These are phyloP conservation scores for Aspergillus fructus DNA, from an alignment of 2,329 filamentous ascomycete species.

Conservation along the genomic window DNA sequence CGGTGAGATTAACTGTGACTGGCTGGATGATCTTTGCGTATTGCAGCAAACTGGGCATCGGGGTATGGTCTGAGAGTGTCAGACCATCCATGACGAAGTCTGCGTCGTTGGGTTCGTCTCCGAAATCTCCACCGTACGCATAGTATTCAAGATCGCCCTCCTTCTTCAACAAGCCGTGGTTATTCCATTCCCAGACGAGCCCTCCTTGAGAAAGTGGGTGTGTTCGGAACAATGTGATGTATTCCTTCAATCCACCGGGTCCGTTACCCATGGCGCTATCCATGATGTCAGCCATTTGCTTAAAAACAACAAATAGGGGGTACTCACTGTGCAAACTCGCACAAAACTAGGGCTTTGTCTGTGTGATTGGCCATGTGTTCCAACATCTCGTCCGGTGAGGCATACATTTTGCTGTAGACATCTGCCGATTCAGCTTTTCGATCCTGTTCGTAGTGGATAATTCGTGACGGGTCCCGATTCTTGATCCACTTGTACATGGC, in stretches of 20 bases:
- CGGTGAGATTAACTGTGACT: slow-evolving; percentile 44
- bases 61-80: slow-evolving; percentile 49
- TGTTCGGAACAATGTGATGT: slow-evolving; percentile 62
- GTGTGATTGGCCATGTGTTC: slow-evolving; percentile 36
- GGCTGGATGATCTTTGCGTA: slow-evolving; percentile 60
- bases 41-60: slow-evolving; percentile 58
- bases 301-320: neutral
- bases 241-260: slow-evolving; percentile 68
- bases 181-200: slow-evolving; percentile 67
- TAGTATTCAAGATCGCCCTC: slow-evolving; percentile 42
- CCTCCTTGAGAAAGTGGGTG: slow-evolving; percentile 65
- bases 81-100: slow-evolving; percentile 65
- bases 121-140: slow-evolving; percentile 64
- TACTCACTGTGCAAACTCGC: slow-evolving; percentile 49
- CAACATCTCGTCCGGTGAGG: slow-evolving; percentile 53
- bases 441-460: slow-evolving; percentile 68
- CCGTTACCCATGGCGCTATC: slow-evolving; percentile 69
- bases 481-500: slow-evolving; percentile 67
- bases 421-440: slow-evolving; percentile 60
- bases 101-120: slow-evolving; percentile 59
- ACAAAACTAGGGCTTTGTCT: slow-evolving; percentile 41
- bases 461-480: slow-evolving; percentile 55
- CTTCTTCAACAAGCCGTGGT: slow-evolving; percentile 55
- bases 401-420: slow-evolving; percentile 69
- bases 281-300: neutral